A percentile compares a stretch with the other conserved stretches of the same genome.
Conservation (phyloP, 345 rosid genomes). For the Schrenkiella parvula region DNA sequence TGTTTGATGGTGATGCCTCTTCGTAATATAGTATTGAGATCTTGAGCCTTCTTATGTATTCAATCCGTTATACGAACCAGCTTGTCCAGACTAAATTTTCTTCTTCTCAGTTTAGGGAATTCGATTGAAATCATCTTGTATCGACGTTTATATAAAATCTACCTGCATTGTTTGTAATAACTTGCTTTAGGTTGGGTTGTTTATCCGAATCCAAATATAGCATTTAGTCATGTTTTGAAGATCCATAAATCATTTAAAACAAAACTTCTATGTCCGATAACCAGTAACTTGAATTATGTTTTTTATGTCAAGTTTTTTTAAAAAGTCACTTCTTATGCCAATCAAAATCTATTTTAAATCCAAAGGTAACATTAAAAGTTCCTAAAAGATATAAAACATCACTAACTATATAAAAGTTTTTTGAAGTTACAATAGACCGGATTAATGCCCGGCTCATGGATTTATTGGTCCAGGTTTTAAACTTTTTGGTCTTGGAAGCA, state of each 20-base stretch:
- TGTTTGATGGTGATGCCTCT: conserved; percentile 34
- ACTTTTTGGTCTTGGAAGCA: no score
- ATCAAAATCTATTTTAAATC: no score
- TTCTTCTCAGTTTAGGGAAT: conserved; percentile 8
- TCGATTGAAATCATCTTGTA: conserved; percentile 2
- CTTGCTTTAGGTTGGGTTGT: not conserved
- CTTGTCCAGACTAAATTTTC: not conserved
- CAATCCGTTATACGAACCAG: conserved; percentile 6
- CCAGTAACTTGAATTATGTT: no score
- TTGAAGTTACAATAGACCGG: no score
- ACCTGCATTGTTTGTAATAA: conserved; percentile 12
- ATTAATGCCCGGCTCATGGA: no score
- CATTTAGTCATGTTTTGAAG: not conserved
- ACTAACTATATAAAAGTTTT: no score
- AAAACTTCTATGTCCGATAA: not conserved
- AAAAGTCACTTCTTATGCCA: no score
- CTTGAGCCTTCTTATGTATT: conserved; percentile 9
- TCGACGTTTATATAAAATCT: not conserved
- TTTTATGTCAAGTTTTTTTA: no score
- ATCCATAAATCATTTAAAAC: not conserved
- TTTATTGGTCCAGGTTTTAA: no score
- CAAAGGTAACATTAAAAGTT: no score
- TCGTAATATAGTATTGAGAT: not conserved
- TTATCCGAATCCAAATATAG: not conserved
- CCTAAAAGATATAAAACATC: no score